These are phyloP conservation scores for Chytriomyces hyalinus DNA, from an alignment of 192 early-diverging fungal species.

Conservation along the genomic window DNA sequence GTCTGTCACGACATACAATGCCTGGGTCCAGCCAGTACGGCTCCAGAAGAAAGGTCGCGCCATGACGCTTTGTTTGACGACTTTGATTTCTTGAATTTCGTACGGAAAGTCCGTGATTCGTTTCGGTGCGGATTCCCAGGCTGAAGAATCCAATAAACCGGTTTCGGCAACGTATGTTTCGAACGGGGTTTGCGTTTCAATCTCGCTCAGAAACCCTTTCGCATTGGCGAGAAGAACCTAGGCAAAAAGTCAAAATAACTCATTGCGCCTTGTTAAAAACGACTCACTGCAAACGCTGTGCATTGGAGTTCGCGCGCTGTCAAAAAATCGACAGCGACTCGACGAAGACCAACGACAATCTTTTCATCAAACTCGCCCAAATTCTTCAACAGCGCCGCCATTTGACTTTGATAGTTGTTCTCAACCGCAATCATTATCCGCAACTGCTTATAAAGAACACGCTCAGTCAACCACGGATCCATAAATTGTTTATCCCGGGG, in stretches of 20 bases:
- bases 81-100: constrained; percentile 38
- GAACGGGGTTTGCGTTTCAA: constrained; percentile 33
- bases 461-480: constrained; percentile 49
- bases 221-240: constrained; percentile 24
- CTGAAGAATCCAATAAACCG: not conserved
- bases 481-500: constrained; percentile 8
- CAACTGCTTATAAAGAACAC: constrained; percentile 41
- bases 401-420: constrained; percentile 40
- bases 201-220: not conserved
- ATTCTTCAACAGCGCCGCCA: constrained; percentile 39
- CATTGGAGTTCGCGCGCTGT: constrained; percentile 31
- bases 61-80: constrained; percentile 42
- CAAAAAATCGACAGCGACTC: constrained; percentile 40
- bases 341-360: constrained; percentile 32
- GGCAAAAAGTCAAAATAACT: not conserved
- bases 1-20: constrained; percentile 42
- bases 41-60: constrained; percentile 33
- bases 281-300: constrained; percentile 17
- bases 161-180: constrained; percentile 14
- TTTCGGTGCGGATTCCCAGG: constrained; percentile 26
- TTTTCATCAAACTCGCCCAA: constrained; percentile 41
- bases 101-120: constrained; percentile 36
- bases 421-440: constrained; percentile 40
- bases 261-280: not conserved
- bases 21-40: constrained; percentile 37